Evolutionary conservation across 805 yeast genomes (phyloP), one percentile per base, ranked within the genome.

Genomic region (Myxozyma melibiosi): DNA sequence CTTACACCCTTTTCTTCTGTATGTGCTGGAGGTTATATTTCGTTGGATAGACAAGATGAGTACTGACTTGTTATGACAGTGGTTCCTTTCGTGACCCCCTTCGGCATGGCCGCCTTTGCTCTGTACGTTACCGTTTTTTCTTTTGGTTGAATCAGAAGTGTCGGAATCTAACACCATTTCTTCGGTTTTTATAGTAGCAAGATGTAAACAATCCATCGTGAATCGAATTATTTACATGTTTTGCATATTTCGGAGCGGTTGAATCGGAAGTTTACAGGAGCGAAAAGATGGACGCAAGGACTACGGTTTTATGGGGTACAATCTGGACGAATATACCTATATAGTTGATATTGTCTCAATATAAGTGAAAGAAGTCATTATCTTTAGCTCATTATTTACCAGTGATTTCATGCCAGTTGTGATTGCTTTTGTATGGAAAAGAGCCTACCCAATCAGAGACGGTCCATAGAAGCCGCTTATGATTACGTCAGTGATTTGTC

Each of bases 71-170:
- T 20, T 11, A n/a, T 25, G 31, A 2, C 34, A 60, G 64, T 57
- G 20, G 48, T 60, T 20, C 64, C 64, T 25, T 60, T 60, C 51
- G 16, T 58, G 44, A 57, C 62, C 25, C 64, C 64, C 31, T 60
- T 60, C 58, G 61, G 61, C 38, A 60, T 60, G 64, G 63, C 64
- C 20, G 51, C 53, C 14, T 35, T 46, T 40, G 62, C 62, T 33
- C n/a, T 60, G 64, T 60, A 57, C 43, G 64, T 48, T 14, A 4
- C 39, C 52, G 20, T 47, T 18, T 41, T 20, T 49, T 9, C 35
- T 37, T 25, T 8, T 18, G 4, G 16, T 20, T 14, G 24, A 13
- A 28, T 6, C 20, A 24, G 30, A 34, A 8, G 14, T n/a, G 8
- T 7, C 6, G 34, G 18, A 28, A 14, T 20, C 55, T 52, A 45